Percentiles rank a stretch among this genome's conserved stretches.
These are phyloP conservation scores for Candida morakotiae DNA, from an alignment of 805 yeast genomes.

Conservation along the genomic window DNA sequence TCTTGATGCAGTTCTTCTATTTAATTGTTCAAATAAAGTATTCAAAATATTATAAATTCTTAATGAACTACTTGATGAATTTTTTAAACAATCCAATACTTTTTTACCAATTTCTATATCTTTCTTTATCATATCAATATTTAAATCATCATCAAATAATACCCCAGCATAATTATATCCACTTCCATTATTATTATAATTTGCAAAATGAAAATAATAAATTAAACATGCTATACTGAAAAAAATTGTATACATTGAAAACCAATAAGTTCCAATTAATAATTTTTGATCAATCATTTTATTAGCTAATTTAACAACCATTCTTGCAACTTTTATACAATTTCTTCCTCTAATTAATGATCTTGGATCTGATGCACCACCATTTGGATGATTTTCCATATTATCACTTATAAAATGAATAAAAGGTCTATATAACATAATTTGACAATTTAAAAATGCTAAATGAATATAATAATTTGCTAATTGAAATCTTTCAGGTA, in stretches of 20 bases:
- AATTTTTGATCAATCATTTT: conserved; percentile 71
- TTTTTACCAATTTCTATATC: conserved; percentile 83
- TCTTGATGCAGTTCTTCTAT: conserved; percentile 60
- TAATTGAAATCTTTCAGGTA: conserved; percentile 56
- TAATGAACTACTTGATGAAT: conserved; percentile 71
- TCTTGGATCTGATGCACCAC: conserved; percentile 44
- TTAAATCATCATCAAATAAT: conserved; percentile 41
- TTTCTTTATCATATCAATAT: conserved; percentile 55
- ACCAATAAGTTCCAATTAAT: conserved; percentile 87
- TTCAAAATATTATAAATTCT: conserved; percentile 78
- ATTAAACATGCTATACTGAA: conserved; percentile 85
- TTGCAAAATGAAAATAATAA: conserved; percentile 64
- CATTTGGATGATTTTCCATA: conserved; percentile 10
- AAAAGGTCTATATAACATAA: conserved; percentile 82
- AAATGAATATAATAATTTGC: conserved; percentile 73
- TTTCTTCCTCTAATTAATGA: conserved; percentile 73
- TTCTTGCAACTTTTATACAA: conserved; percentile 79
- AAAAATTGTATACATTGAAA: conserved; percentile 82
- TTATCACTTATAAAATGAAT: conserved; percentile 75
- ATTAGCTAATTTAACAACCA: conserved; percentile 75
- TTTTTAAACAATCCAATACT: conserved; percentile 66
- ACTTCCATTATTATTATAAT: conserved; percentile 32
- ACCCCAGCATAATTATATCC: conserved; percentile 43
- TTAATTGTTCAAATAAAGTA: conserved; percentile 74
- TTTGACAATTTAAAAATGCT: conserved; percentile 71